A percentile compares a stretch with the other conserved stretches of the same genome.
These are phyloP conservation scores for Globisporangium megalacanthum DNA, from an alignment of 352 stramenopile genomes.

Conservation along the genomic window DNA sequence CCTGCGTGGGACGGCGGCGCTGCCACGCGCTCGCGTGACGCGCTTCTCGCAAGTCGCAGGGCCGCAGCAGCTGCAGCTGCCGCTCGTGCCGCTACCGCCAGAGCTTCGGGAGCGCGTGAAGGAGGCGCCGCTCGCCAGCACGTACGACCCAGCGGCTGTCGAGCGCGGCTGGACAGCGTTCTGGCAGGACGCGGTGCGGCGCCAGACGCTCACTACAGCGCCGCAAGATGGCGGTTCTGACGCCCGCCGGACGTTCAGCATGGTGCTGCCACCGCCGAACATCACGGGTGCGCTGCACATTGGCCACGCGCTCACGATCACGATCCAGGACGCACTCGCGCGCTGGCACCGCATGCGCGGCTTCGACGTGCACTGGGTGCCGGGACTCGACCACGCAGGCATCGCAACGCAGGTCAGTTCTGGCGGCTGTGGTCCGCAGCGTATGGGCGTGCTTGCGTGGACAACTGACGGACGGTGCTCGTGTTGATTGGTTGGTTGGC, in stretches of 20 bases:
- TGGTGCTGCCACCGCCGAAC: constrained; percentile 96
- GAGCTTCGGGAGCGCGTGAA: constrained; percentile 53
- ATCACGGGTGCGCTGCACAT: constrained; percentile 94
- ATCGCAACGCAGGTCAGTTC: constrained; percentile 94
- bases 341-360: constrained; percentile 98
- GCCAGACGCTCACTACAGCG: constrained; percentile 9
- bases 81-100: constrained; percentile 25
- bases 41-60: background rate
- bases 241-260: constrained; percentile 38
- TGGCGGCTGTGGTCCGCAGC: background rate
- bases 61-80: background rate
- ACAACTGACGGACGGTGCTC: background rate
- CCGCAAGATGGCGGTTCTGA: constrained; percentile 4
- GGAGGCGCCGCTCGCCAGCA: constrained; percentile 36
- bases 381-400: constrained; percentile 97
- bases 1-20: too few relatives aligned
- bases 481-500: too few relatives aligned
- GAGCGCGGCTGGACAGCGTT: constrained; percentile 68
- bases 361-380: constrained; percentile 96
- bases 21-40: too few relatives aligned
- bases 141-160: constrained; percentile 60
- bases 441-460: background rate
- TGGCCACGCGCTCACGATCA: constrained; percentile 98
- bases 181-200: constrained; percentile 50
- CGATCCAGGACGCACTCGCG: constrained; percentile 96